Conservation (phyloP, 441 rosid genomes). For the Adansonia madagascariensis region DNA sequence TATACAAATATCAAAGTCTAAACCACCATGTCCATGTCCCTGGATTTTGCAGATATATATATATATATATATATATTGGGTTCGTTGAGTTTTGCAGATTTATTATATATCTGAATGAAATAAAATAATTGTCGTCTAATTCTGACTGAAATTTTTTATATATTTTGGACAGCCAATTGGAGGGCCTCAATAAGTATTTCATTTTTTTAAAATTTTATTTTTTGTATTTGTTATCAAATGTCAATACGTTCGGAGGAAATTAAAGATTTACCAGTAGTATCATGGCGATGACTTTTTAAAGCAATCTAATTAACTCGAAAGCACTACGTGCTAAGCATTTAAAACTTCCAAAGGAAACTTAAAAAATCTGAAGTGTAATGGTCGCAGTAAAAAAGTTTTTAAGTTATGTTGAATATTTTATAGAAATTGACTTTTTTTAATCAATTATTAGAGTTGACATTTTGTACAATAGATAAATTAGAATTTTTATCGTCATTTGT, state of each 20-base stretch:
- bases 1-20: neutral
- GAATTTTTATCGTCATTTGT: neutral
- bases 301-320: neutral
- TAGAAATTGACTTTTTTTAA: neutral
- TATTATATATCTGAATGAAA: too few species aligned
- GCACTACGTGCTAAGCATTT: conserved; percentile 8
- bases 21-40: too few species aligned
- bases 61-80: too few species aligned
- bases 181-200: too few species aligned
- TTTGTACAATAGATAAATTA: neutral
- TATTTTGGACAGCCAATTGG: too few species aligned
- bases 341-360: neutral
- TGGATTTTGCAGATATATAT: too few species aligned
- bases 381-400: neutral
- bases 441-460: too few species aligned
- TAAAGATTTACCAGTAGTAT: neutral
- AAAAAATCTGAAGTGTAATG: neutral
- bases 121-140: neutral
- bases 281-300: neutral
- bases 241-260: neutral
- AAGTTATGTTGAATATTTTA: neutral
- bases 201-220: too few species aligned
- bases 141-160: neutral
- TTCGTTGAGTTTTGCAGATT: too few species aligned
- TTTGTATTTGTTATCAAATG: neutral